Evolutionary conservation across 2,329 filamentous ascomycete genomes (phyloP).

Genomic region (Balansia obtecta): DNA sequence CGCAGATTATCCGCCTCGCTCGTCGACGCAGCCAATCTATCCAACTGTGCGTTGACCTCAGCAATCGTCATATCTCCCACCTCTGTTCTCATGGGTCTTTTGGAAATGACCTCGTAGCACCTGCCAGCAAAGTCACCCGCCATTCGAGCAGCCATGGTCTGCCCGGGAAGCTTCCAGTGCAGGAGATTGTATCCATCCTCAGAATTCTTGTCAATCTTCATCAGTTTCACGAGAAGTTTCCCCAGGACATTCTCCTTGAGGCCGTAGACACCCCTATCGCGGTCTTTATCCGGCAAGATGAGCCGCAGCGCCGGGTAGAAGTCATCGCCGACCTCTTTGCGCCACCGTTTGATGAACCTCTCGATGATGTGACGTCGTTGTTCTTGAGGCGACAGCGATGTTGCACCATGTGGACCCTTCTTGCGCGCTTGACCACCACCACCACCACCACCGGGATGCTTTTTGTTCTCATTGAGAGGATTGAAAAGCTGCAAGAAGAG

Average conservation of each 20-base stretch:
- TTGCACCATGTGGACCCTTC: conserved; percentile 44
- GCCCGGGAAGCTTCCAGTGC: conserved; percentile 84
- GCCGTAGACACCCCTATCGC: conserved; percentile 84
- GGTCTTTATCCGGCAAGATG: conserved; percentile 85
- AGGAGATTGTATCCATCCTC: conserved; percentile 77
- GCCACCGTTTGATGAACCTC: conserved; percentile 77
- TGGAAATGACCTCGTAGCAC: conserved; percentile 77
- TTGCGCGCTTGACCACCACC: conserved; percentile 41
- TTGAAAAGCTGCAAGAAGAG: conserved; percentile 72
- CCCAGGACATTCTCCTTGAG: conserved; percentile 87
- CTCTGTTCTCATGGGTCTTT: conserved; percentile 62
- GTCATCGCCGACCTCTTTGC: conserved; percentile 77
- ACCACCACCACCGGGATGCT: conserved; percentile 56
- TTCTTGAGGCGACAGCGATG: conserved; percentile 59
- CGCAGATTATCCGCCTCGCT: conserved; percentile 76
- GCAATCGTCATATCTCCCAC: conserved; percentile 73
- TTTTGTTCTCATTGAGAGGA: conserved; percentile 65
- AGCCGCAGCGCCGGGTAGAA: conserved; percentile 88
- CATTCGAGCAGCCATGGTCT: conserved; percentile 46
- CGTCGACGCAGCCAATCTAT: conserved; percentile 60
- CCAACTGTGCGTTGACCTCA: conserved; percentile 78
- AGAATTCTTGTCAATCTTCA: conserved; percentile 83
- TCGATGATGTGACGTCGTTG: conserved; percentile 70
- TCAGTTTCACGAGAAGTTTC: conserved; percentile 79
- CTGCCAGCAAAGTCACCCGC: conserved; percentile 88